Conservation (phyloP, 768 basidiomycete genomes). For the Agrocybe pediades region DNA sequence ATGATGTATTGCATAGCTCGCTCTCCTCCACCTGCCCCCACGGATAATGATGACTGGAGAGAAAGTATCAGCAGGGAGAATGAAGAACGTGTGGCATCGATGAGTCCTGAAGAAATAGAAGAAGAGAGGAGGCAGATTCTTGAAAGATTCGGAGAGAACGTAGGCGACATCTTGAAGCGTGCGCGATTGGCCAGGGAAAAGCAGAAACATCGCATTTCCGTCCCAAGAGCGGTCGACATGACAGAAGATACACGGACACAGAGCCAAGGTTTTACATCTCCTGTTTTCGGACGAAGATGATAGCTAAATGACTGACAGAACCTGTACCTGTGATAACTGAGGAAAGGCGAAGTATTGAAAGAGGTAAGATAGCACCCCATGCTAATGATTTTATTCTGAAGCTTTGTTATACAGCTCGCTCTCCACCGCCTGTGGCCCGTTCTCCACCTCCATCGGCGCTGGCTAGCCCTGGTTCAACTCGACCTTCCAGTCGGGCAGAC, state of each 20-base stretch:
- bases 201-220: conserved; percentile 4
- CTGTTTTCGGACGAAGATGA: neutral
- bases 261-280: conserved; percentile 8
- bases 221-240: neutral
- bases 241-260: neutral
- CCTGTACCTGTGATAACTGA: conserved; percentile 22
- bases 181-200: conserved; percentile 50
- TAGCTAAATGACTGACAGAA: neutral
- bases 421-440: conserved; percentile 23
- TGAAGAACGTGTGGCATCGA: conserved; percentile 54
- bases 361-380: conserved; percentile 14
- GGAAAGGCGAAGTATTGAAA: conserved; percentile 17
- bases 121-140: conserved; percentile 66
- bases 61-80: conserved; percentile 70
- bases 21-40: too few relatives aligned
- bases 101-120: conserved; percentile 73
- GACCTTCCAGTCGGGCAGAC: conserved; percentile 59
- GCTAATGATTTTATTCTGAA: neutral
- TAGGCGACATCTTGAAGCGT: conserved; percentile 61
- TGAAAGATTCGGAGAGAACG: conserved; percentile 69
- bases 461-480: conserved; percentile 47
- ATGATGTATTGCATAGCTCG: too few relatives aligned
- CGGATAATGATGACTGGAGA: conserved; percentile 44
- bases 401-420: conserved; percentile 4
- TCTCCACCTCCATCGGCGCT: conserved; percentile 48